Evolutionary conservation across 1,139 yeast species (phyloP), one percentile per base, ranked within the genome.

Genomic region (Saccharomyces hybrid): DNA sequence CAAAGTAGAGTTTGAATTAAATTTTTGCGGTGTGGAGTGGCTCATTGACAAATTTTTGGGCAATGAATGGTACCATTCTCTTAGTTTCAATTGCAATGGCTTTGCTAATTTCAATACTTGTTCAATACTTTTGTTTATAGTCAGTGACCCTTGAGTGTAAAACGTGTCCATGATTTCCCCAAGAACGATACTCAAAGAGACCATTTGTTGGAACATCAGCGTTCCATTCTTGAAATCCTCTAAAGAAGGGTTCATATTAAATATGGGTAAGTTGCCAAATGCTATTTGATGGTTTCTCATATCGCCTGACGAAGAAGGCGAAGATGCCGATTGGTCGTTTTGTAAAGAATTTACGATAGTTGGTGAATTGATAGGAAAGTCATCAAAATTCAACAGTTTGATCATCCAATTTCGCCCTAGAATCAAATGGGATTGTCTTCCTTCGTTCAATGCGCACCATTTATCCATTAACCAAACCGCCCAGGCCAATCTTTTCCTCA

Each of bases 381-480:
- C 95, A 55, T 84, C 91, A 59, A 83, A 85, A 0, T 78, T 73
- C 27, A 88, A 75, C 47, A 80, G 75, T 50, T 78, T 75, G 1
- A 86, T 89, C 38, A 83, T 72, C 93, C 95, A 87, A 66, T 86
- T 86, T 55, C 75, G 71, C 11, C 82, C 83, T 55, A 81, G 74
- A 5, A 81, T 78, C 38, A 80, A 71, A 71, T 88, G 96, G 0
- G 95, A 83, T 1, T 95, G 95, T 50, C 96, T 74, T 0, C 91
- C 80, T 65, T 88, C 93, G 56, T 82, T 80, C 48, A 89, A 72
- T 0, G 95, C 75, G 3, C 85, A 76, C 97, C 97, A 90, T 67
- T 89, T 88, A 64, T 88, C 96, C 69, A 88, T 95, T 55, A 86
- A 75, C 76, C 82, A 89, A 1, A 88, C 95, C 0, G 97, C 96